A percentile compares a stretch with the other conserved stretches of the same genome.
These are phyloP conservation scores for Saccharomyces hybrid DNA, from an alignment of 1,139 yeast species.

Conservation along the genomic window DNA sequence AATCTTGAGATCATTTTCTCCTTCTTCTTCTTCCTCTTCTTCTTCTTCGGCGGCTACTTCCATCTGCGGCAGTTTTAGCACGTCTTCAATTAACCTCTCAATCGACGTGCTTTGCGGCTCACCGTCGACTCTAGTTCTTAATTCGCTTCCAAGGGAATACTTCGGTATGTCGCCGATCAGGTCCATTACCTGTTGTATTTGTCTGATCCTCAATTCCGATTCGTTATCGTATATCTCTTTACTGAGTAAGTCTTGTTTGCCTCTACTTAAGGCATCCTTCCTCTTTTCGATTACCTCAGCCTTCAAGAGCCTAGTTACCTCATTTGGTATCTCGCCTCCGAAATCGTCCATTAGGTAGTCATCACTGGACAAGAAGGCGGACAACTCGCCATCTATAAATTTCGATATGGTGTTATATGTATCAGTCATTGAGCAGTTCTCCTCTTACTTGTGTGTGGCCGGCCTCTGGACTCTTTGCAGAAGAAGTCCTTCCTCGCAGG, in stretches of 20 bases:
- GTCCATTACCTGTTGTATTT: slow-evolving; percentile 15
- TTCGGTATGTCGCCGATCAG: slow-evolving; percentile 21
- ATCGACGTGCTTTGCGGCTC: slow-evolving; percentile 10
- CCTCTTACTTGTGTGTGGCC: not conserved
- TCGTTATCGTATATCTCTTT: slow-evolving; percentile 16
- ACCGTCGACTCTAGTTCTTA: slow-evolving; percentile 8
- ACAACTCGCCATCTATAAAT: not conserved
- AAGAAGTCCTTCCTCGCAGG: not conserved
- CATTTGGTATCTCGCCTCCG: slow-evolving; percentile 2
- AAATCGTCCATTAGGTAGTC: not conserved
- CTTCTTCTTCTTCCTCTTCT: slow-evolving; percentile 2
- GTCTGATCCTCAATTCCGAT: slow-evolving; percentile 11
- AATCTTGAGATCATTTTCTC: slow-evolving; percentile 6
- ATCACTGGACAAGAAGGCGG: not conserved
- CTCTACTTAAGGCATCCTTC: slow-evolving; percentile 7
- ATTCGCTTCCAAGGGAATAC: slow-evolving; percentile 15
- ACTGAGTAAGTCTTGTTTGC: slow-evolving; percentile 11
- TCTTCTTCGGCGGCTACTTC: slow-evolving; percentile 5
- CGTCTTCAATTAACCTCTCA: slow-evolving; percentile 17
- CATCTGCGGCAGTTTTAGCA: slow-evolving; percentile 19
- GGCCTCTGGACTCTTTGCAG: not conserved
- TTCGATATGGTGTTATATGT: not conserved
- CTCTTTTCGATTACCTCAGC: slow-evolving; percentile 2
- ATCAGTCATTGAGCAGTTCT: not conserved
- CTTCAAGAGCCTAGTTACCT: not conserved